These are phyloP conservation scores for Silene coronaria DNA, from an alignment of 179 eudicot genomes.

Conservation along the genomic window DNA sequence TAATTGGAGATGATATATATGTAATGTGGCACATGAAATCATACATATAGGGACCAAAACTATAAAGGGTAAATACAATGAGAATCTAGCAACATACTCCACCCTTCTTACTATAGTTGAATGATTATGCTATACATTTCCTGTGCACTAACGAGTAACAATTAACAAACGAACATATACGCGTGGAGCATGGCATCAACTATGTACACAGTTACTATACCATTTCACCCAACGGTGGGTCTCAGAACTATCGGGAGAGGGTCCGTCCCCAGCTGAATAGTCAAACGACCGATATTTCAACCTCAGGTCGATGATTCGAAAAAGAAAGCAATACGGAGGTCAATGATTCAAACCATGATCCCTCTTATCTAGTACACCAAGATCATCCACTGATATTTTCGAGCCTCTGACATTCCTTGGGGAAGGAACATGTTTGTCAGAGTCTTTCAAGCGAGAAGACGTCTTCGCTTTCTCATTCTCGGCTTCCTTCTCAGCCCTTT, in stretches of 20 bases:
- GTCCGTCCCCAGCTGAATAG: too few relatives aligned
- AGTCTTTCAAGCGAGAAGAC: slow-evolving; percentile 20
- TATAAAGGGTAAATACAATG: background rate
- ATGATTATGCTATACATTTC: slow-evolving; percentile 23
- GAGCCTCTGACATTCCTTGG: slow-evolving; percentile 12
- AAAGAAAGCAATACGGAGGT: background rate
- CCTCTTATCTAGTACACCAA: background rate
- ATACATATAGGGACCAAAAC: background rate
- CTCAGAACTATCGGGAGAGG: too few relatives aligned
- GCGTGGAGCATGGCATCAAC: background rate
- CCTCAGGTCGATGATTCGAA: background rate
- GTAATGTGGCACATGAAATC: too few relatives aligned
- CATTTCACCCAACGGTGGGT: slow-evolving; percentile 11
- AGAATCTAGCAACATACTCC: slow-evolving; percentile 1
- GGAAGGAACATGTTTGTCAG: slow-evolving; percentile 19
- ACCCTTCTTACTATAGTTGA: slow-evolving; percentile 19
- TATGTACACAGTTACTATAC: slow-evolving; percentile 8
- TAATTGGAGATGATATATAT: too few relatives aligned
- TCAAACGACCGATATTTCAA: background rate
- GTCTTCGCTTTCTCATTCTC: slow-evolving; percentile 47
- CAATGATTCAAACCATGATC: background rate
- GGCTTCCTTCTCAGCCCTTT: slow-evolving; percentile 65
- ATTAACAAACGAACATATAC: background rate
- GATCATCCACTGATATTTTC: background rate
- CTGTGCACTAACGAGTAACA: slow-evolving; percentile 10